Evolutionary conservation across 1,284 basidiomycete species (phyloP).

Genomic region (Vanrija sp.): DNA sequence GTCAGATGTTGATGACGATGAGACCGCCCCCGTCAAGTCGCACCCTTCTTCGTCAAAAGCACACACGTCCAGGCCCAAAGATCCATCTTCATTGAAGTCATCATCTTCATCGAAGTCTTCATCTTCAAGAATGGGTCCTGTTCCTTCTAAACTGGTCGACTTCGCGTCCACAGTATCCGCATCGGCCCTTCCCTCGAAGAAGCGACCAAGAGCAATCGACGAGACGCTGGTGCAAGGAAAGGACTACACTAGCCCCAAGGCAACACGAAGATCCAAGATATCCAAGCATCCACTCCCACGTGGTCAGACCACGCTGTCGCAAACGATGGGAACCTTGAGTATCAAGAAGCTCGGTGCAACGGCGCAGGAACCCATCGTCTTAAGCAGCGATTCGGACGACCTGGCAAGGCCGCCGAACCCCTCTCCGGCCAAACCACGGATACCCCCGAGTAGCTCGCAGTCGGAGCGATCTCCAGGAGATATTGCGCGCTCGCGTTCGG

Average conservation of each 20-base stretch:
- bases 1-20: too few relatives aligned
- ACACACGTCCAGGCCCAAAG: background rate
- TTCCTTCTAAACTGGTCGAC: too few relatives aligned
- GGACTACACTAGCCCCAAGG: background rate
- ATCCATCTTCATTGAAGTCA: too few relatives aligned
- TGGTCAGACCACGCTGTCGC: background rate
- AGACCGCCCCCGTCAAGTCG: background rate
- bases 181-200: background rate
- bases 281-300: background rate
- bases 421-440: too few relatives aligned
- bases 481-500: too few relatives aligned
- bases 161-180: background rate
- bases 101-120: too few relatives aligned
- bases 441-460: too few relatives aligned
- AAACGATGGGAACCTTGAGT: too few relatives aligned
- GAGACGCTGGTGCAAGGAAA: constrained; percentile 1
- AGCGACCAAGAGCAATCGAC: background rate
- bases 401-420: too few relatives aligned
- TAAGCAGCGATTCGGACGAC: background rate
- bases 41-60: background rate
- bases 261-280: background rate
- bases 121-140: background rate
- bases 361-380: background rate
- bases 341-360: too few relatives aligned
- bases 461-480: too few relatives aligned